Evolutionary conservation across 1,284 basidiomycete genomes (phyloP).

Genomic region (Pterulicium gracile): DNA sequence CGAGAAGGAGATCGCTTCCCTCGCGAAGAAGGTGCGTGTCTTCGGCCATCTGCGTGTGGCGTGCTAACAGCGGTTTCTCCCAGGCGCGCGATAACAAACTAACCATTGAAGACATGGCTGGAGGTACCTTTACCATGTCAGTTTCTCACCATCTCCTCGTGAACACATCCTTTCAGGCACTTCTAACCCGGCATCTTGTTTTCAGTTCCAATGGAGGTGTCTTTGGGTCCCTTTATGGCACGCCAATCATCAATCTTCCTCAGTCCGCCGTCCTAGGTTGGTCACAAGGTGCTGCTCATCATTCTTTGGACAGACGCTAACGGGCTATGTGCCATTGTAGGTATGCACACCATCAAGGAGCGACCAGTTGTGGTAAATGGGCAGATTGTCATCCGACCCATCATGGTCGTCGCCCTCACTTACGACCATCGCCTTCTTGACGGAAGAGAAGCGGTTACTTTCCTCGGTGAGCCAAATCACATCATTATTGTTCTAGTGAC

Average conservation of each 20-base stretch:
- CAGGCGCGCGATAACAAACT: constrained; percentile 92
- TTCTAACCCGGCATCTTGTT: constrained; percentile 8
- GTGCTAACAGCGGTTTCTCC: constrained; percentile 7
- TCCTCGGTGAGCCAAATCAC: constrained; percentile 72
- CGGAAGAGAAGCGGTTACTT: constrained; percentile 93
- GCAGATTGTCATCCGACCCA: constrained; percentile 90
- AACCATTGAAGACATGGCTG: constrained; percentile 93
- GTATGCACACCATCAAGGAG: constrained; percentile 97
- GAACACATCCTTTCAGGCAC: constrained; percentile 2
- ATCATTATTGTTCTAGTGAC: neutral
- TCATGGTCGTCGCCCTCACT: constrained; percentile 93
- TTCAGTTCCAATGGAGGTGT: constrained; percentile 93
- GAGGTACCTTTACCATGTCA: constrained; percentile 95
- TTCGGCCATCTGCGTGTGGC: neutral
- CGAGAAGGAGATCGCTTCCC: constrained; percentile 82
- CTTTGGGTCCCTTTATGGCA: constrained; percentile 94
- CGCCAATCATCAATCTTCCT: constrained; percentile 95
- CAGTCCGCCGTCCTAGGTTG: constrained; percentile 86
- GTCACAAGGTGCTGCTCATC: constrained; percentile 14
- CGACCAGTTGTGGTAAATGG: constrained; percentile 88
- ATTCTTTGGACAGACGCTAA: neutral
- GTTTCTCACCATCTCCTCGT: constrained; percentile 18
- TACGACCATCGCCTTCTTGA: constrained; percentile 97
- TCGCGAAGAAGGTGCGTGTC: constrained; percentile 76
- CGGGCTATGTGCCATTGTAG: constrained; percentile 25